These are phyloP conservation scores for Chlorokybus atmophyticus DNA, from an alignment of 139 green algal species.

Conservation along the genomic window DNA sequence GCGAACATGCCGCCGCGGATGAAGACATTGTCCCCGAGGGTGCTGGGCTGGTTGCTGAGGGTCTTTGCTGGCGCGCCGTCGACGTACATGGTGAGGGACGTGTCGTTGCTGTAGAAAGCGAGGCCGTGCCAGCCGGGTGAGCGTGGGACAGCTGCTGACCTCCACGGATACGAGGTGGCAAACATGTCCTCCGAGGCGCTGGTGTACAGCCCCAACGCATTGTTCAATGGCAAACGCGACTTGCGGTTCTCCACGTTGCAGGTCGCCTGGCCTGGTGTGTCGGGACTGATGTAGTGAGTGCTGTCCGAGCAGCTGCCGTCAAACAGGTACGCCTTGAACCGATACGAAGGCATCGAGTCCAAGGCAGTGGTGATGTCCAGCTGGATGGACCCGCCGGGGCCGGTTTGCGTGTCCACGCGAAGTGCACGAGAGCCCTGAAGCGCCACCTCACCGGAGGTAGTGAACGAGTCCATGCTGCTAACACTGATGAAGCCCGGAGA, in stretches of 20 bases:
- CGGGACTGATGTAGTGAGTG: conserved; percentile 21
- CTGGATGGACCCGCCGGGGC: conserved; percentile 16
- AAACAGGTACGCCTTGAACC: conserved; percentile 20
- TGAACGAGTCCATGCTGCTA: conserved; percentile 8
- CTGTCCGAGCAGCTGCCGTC: conserved; percentile 11
- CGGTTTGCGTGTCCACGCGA: conserved; percentile 7
- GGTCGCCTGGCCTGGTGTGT: conserved; percentile 11
- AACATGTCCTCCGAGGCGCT: conserved; percentile 7
- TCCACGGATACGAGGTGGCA: conserved; percentile 17
- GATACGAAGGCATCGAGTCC: background rate
- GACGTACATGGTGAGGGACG: conserved; percentile 1
- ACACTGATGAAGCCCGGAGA: background rate
- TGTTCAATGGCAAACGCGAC: conserved; percentile 10
- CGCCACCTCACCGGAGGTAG: conserved; percentile 4
- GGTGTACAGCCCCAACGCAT: conserved; percentile 17
- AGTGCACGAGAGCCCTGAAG: conserved; percentile 8
- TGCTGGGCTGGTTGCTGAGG: background rate
- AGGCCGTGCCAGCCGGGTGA: conserved; percentile 9
- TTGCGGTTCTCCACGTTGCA: conserved; percentile 7
- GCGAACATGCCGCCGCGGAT: conserved; percentile 1
- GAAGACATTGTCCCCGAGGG: conserved; percentile 19
- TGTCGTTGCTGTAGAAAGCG: conserved; percentile 9
- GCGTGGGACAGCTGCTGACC: background rate
- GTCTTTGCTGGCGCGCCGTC: background rate
- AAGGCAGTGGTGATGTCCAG: background rate